Base-by-base conservation (phyloP, 2,329 filamentous ascomycete species). In the Paradendryphiella salina region DNA sequence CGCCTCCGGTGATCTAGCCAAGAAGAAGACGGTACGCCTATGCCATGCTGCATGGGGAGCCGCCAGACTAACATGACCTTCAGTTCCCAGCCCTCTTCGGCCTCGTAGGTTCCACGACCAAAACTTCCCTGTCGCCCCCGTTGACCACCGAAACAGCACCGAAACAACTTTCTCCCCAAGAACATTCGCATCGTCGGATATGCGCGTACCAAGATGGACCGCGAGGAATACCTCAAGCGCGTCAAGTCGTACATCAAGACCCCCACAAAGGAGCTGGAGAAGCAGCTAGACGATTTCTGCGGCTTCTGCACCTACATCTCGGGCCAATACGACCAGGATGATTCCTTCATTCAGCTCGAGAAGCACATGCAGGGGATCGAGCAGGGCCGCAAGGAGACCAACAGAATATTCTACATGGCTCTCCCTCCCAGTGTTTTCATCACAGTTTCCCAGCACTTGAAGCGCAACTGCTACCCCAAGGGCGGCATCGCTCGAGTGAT, bases 241-340 rank as follows among this genome's bases (percentile, higher is more conserved):
- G 91, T 99, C 77, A 93, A 89, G 79, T 96, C 91, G 54, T 95
- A 96, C 80, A 99, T 99, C 81, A 97, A 99, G 84, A 94, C 92
- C 13, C 94, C 94, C 13, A 96, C 93, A 64, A 96, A 96, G 81
- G 94, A 97, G 67, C 86, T 95, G 64, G 92, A 99, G 80, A 88
- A 96, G 77, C 92, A 97, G 75, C 82, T 99, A 53, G 85, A 94
- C 56, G 88, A 94, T 52, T 99, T 99, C 79, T 87, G 86, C 79
- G 79, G 83, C 56, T 80, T 93, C 66, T 97, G 93, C 83, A 86
- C 89, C 70, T 99, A 99, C 72, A 81, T 99, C 42, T 90, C 92
- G n/a, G 94, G 94, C 52, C 93, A 96, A 76, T 99, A 99, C 73
- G 94, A 99, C 77, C 85, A 94, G 76, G 94, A 97, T 69, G 94